A percentile compares a stretch with the other conserved stretches of the same genome.
Evolutionary conservation across 2,329 filamentous ascomycete species (phyloP).

Genomic region (Xylariomycetidae sp.): DNA sequence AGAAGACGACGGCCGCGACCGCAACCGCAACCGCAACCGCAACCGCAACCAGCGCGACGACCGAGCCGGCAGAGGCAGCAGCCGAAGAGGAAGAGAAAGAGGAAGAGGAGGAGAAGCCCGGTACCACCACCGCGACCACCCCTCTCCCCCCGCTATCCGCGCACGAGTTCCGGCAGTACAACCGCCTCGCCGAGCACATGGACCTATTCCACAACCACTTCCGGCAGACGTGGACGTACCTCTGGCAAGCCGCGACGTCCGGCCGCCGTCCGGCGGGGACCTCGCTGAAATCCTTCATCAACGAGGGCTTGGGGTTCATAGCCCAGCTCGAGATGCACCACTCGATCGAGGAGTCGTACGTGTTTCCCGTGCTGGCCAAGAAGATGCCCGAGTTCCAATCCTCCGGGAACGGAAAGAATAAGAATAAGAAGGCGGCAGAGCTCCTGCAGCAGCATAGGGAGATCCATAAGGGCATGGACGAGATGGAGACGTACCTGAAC

Average conservation of each 20-base stretch:
- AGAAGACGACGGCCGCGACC: too few species aligned
- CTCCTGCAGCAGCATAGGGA: constrained; percentile 69
- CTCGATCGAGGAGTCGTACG: constrained; percentile 72
- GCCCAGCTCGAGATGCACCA: constrained; percentile 72
- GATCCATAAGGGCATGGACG: constrained; percentile 74
- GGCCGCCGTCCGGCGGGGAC: constrained; percentile 57
- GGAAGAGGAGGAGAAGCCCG: constrained; percentile 25
- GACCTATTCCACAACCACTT: constrained; percentile 76
- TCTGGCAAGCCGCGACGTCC: constrained; percentile 61
- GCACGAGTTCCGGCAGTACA: constrained; percentile 65
- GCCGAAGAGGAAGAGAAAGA: constrained; percentile 1
- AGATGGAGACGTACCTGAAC: constrained; percentile 60
- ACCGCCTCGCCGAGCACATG: constrained; percentile 72
- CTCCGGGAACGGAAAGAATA: constrained; percentile 14
- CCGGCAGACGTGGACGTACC: constrained; percentile 65
- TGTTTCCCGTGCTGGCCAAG: constrained; percentile 73
- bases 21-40: constrained; percentile 1
- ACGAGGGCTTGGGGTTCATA: constrained; percentile 64
- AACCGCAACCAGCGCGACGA: constrained; percentile 1
- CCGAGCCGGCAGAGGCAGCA: constrained; percentile 1
- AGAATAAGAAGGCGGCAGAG: constrained; percentile 39
- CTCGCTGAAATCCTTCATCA: constrained; percentile 65
- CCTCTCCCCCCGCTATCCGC: constrained; percentile 62
- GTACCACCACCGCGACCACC: too few species aligned
- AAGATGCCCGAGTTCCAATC: constrained; percentile 73